phyloP scores from a whole-genome alignment of 345 rosid species.

The Boechera retrofracta region DNA sequence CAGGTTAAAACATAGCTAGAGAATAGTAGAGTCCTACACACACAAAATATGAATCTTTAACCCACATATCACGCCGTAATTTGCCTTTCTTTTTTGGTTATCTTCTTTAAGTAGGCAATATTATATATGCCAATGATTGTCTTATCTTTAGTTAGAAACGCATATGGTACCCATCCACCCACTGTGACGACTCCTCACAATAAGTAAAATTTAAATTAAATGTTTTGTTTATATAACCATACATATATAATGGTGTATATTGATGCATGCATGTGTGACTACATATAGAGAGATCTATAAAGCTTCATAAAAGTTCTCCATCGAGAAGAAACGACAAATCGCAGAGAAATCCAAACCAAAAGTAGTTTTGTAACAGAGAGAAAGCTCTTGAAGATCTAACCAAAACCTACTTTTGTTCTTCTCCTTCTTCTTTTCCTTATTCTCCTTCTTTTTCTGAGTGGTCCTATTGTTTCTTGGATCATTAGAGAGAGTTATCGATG shows the following conservation, averaged over 20 bases:
- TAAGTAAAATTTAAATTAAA: slow-evolving; percentile 1
- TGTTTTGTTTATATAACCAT: not conserved
- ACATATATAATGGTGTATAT: slow-evolving; percentile 19
- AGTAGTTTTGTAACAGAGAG: not conserved
- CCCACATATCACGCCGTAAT: slow-evolving; percentile 29
- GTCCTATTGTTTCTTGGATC: slow-evolving; percentile 15
- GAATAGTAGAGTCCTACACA: not conserved
- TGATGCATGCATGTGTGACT: slow-evolving; percentile 21
- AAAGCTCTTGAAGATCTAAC: slow-evolving; percentile 35
- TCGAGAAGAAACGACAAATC: slow-evolving; percentile 36
- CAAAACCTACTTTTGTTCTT: slow-evolving; percentile 25
- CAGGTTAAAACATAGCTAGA: not conserved
- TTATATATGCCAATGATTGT: slow-evolving; percentile 38
- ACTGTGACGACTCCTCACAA: slow-evolving; percentile 32
- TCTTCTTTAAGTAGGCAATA: not conserved
- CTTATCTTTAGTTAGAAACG: slow-evolving; percentile 40
- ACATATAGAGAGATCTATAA: slow-evolving; percentile 35
- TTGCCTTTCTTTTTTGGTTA: not conserved
- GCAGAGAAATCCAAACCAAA: slow-evolving; percentile 35
- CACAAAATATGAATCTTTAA: not conserved
- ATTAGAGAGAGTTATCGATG: slow-evolving; percentile 22
- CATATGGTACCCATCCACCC: slow-evolving; percentile 43
- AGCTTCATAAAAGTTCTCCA: slow-evolving; percentile 21
- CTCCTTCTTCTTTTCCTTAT: not conserved
- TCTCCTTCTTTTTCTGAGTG: slow-evolving; percentile 2